A percentile compares a stretch with the other conserved stretches of the same genome.
phyloP scores from a whole-genome alignment of 2,329 filamentous ascomycete species.

The Epichloe hybrida region DNA sequence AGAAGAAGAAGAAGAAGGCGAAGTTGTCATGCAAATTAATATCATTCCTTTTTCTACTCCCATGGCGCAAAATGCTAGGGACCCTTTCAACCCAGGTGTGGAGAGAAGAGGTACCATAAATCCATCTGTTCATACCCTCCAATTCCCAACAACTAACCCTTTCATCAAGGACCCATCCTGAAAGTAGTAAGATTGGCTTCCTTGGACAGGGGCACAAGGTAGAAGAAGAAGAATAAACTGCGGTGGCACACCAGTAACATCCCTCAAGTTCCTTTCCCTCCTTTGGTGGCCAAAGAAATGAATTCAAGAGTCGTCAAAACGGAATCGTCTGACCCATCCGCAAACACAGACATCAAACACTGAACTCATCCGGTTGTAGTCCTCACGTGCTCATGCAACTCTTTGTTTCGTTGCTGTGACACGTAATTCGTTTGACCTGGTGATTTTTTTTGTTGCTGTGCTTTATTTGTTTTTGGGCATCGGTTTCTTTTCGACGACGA shows the following conservation, averaged over 20 bases:
- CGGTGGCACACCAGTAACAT: neutral
- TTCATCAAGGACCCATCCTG: constrained; percentile 1
- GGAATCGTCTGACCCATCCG: neutral
- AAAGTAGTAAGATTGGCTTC: constrained; percentile 5
- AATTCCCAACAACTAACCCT: constrained; percentile 2
- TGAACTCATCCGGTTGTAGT: neutral
- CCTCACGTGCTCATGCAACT: neutral
- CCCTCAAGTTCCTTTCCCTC: neutral
- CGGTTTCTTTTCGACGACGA: constrained; percentile 15
- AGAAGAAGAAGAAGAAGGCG: too few species aligned
- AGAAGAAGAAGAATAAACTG: neutral
- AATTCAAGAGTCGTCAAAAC: neutral
- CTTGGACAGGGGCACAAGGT: neutral
- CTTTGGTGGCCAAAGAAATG: neutral
- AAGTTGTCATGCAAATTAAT: constrained; percentile 14
- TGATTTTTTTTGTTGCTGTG: constrained; percentile 13
- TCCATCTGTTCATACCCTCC: constrained; percentile 9
- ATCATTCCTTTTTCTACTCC: constrained; percentile 25
- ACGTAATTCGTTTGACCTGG: neutral
- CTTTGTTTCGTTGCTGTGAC: neutral
- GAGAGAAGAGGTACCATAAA: constrained; percentile 14
- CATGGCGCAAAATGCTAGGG: constrained; percentile 22
- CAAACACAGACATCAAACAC: neutral
- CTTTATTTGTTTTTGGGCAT: constrained; percentile 20
- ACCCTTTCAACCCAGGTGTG: constrained; percentile 13